Percentiles rank a stretch among this genome's conserved stretches.
These are phyloP conservation scores for Rhizoclosmatium globosum DNA, from an alignment of 192 early-diverging fungal species.

Conservation along the genomic window DNA sequence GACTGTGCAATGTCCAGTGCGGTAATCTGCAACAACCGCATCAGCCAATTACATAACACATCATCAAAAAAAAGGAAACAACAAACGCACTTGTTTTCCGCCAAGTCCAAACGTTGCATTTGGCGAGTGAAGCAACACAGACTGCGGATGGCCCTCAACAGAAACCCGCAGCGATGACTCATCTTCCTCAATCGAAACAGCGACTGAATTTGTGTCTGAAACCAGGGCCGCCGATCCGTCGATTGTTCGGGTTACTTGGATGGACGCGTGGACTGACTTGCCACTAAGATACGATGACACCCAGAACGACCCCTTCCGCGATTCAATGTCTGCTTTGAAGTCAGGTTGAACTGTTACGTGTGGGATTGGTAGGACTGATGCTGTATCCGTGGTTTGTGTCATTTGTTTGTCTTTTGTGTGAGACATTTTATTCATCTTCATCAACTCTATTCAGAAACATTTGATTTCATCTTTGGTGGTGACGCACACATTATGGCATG, in stretches of 20 bases:
- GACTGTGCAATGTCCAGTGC: constrained; percentile 2
- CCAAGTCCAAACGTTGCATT: background rate
- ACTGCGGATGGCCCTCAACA: background rate
- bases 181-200: background rate
- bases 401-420: too few relatives aligned
- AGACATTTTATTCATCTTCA: too few relatives aligned
- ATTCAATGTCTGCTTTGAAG: background rate
- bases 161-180: background rate
- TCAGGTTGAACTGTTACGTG: background rate
- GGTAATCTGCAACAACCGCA: background rate
- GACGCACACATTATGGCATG: too few relatives aligned
- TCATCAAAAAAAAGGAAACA: background rate
- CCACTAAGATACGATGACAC: background rate
- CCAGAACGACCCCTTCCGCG: background rate
- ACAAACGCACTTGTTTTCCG: background rate
- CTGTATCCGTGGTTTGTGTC: too few relatives aligned
- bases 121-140: too few relatives aligned
- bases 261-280: background rate
- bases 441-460: too few relatives aligned
- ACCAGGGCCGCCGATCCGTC: background rate
- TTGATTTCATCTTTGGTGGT: too few relatives aligned
- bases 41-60: background rate
- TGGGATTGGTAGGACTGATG: background rate
- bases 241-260: background rate
- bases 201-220: background rate